Evolutionary conservation across 2,329 filamentous ascomycete genomes (phyloP).

Genomic region (Aureobasidium leucospermi): DNA sequence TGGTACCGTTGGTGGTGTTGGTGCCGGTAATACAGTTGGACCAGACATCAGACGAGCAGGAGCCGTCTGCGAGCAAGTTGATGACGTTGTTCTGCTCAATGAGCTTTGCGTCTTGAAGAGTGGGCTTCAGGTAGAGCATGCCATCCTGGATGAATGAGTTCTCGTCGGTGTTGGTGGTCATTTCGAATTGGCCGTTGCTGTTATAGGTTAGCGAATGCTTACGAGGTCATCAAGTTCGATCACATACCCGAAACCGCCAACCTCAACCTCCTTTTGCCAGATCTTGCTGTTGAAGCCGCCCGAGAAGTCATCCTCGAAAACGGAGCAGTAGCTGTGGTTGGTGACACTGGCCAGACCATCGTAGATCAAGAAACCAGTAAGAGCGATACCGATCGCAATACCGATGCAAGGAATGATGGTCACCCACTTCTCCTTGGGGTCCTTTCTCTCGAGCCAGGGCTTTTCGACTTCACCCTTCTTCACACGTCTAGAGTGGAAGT

Average conservation of each 20-base stretch:
- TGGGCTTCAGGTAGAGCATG: conserved; percentile 67
- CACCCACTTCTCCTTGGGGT: conserved; percentile 79
- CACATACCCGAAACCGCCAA: conserved; percentile 68
- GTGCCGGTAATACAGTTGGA: conserved; percentile 62
- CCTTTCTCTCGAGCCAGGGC: conserved; percentile 66
- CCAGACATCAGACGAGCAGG: conserved; percentile 57
- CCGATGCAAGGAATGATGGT: conserved; percentile 71
- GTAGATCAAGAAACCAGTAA: conserved; percentile 67
- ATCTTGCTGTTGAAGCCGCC: conserved; percentile 51
- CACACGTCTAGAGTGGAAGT: conserved; percentile 68
- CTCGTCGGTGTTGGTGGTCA: conserved; percentile 63
- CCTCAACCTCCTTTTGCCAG: conserved; percentile 68
- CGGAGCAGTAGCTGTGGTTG: conserved; percentile 64
- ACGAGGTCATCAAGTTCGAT: conserved; percentile 15
- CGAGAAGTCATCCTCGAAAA: conserved; percentile 60
- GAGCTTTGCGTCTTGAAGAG: conserved; percentile 61
- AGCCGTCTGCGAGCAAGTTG: conserved; percentile 58
- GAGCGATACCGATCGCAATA: conserved; percentile 57
- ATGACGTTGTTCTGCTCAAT: conserved; percentile 61
- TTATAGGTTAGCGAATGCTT: conserved; percentile 17
- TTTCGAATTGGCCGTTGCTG: conserved; percentile 73
- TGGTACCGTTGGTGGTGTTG: conserved; percentile 68
- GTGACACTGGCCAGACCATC: conserved; percentile 66
- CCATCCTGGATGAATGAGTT: conserved; percentile 69
- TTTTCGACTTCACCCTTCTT: conserved; percentile 66